Percentiles rank a stretch among this genome's conserved stretches.
phyloP scores from a whole-genome alignment of 495 filamentous ascomycete species.

The Penicillium atrosanguineum region DNA sequence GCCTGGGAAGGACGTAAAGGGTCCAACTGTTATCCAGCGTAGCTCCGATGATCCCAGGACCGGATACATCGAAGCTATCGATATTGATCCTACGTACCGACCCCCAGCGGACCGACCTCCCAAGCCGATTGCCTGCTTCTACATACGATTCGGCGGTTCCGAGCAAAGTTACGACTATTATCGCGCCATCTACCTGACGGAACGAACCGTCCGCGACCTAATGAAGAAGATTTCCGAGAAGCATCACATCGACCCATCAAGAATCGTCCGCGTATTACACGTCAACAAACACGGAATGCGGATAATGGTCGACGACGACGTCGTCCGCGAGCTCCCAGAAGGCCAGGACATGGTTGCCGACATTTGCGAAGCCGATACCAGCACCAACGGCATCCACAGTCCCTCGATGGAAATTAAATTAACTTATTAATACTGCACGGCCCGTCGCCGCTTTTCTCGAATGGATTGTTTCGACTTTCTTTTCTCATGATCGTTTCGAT shows the following conservation, averaged over 20 bases:
- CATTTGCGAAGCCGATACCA: conserved; percentile 39
- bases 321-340: conserved; percentile 81
- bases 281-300: conserved; percentile 70
- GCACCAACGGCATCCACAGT: conserved; percentile 9
- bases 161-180: conserved; percentile 62
- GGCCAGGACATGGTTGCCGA: conserved; percentile 85
- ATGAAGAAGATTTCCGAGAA: conserved; percentile 69
- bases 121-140: conserved; percentile 88
- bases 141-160: conserved; percentile 61
- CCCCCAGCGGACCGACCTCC: conserved; percentile 69
- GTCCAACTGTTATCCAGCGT: conserved; percentile 48
- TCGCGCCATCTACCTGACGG: conserved; percentile 80
- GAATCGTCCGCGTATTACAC: conserved; percentile 66
- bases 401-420: conserved; percentile 38
- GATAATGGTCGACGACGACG: conserved; percentile 87
- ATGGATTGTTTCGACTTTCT: background rate
- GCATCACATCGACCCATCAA: conserved; percentile 68
- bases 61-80: conserved; percentile 88
- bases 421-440: conserved; percentile 29
- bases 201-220: conserved; percentile 71
- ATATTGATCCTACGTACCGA: conserved; percentile 80
- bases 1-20: conserved; percentile 13
- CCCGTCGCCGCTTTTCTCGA: background rate
- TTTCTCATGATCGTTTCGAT: background rate
- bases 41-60: conserved; percentile 47